Percentiles rank a stretch among this genome's conserved stretches.
Conservation (phyloP, 148 eudicot genomes). For the Rhododendron mucronatum region DNA sequence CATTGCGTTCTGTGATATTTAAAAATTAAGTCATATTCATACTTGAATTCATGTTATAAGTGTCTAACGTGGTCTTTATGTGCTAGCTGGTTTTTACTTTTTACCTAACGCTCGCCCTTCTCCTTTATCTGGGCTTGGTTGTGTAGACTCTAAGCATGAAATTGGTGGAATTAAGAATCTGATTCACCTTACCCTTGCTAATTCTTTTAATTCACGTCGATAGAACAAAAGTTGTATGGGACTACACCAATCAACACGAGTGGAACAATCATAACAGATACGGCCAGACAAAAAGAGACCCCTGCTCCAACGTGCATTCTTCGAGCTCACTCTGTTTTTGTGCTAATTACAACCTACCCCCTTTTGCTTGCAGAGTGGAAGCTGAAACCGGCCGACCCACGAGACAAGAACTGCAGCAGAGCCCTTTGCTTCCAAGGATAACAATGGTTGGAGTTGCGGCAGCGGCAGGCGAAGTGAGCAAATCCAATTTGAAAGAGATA, state of each 20-base stretch:
- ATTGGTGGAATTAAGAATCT: not conserved
- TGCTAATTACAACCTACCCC: not conserved
- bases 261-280: not conserved
- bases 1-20: not conserved
- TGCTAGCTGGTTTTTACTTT: not conserved
- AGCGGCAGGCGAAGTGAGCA: constrained; percentile 61
- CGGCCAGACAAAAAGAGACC: not conserved
- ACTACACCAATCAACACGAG: not conserved
- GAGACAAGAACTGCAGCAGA: constrained; percentile 35
- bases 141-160: not conserved
- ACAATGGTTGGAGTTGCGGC: constrained; percentile 91
- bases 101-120: not conserved
- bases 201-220: not conserved
- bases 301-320: not conserved
- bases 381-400: constrained; percentile 19
- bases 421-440: constrained; percentile 73
- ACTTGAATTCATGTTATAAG: not conserved
- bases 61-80: not conserved
- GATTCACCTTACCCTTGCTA: not conserved
- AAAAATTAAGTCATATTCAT: not conserved
- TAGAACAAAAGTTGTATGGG: not conserved
- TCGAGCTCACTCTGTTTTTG: not conserved
- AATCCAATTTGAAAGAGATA: constrained; percentile 67
- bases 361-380: constrained; percentile 25
- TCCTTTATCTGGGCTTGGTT: not conserved